Evolutionary conservation across 2,329 filamentous ascomycete species (phyloP).

Genomic region (Ceratocystis destructans): DNA sequence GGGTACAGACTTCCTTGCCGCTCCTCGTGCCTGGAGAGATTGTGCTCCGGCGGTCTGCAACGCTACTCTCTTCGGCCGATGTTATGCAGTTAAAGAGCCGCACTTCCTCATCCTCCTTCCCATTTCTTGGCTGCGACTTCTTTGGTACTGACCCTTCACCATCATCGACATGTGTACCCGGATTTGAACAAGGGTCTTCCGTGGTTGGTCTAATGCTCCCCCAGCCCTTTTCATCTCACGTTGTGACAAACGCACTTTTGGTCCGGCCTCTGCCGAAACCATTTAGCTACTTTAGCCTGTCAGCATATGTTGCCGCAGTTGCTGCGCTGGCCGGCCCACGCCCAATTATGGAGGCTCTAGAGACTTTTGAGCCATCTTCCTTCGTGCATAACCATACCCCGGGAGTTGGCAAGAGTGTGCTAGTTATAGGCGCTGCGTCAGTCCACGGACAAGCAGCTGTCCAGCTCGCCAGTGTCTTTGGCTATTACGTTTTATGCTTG

Average conservation of each 20-base stretch:
- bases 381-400: neutral
- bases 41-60: neutral
- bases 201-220: conserved; percentile 14
- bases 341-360: conserved; percentile 10
- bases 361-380: neutral
- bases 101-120: neutral
- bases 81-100: neutral
- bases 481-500: conserved; percentile 32
- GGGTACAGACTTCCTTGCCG: neutral
- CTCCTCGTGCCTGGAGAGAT: neutral
- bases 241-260: conserved; percentile 3
- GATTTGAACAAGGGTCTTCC: neutral
- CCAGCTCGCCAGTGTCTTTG: conserved; percentile 28
- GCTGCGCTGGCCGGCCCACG: neutral
- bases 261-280: neutral
- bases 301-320: conserved; percentile 12
- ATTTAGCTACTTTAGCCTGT: conserved; percentile 11
- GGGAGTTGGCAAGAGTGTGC: neutral
- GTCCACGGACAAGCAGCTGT: conserved; percentile 33
- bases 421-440: conserved; percentile 9
- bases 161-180: neutral
- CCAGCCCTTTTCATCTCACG: neutral
- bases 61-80: neutral
- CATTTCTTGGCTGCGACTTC: conserved; percentile 9
- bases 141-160: conserved; percentile 8